Percentiles rank a stretch among this genome's conserved stretches.
phyloP scores from a whole-genome alignment of 495 filamentous ascomycete genomes.

The Penicillium egyptiacum region DNA sequence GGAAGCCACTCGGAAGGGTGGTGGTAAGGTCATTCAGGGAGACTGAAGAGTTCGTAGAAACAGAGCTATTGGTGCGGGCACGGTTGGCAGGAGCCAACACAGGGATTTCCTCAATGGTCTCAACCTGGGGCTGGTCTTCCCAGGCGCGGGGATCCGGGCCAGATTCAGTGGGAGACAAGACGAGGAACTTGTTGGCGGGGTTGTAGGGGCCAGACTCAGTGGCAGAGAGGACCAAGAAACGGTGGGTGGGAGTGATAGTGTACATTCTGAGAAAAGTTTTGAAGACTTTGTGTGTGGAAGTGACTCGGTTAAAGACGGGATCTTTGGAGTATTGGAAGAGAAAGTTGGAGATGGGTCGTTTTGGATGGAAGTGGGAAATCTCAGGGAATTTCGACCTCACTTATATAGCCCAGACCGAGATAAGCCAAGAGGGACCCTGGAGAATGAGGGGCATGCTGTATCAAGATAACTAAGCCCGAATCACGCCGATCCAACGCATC shows the following conservation, averaged over 20 bases:
- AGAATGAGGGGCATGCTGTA: conserved; percentile 30
- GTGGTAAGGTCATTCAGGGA: conserved; percentile 21
- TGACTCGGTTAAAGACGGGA: conserved; percentile 9
- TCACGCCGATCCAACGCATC: conserved; percentile 33
- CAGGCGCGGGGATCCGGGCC: conserved; percentile 31
- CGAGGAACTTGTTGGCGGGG: conserved; percentile 33
- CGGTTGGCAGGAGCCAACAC: conserved; percentile 10
- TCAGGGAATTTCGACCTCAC: conserved; percentile 28
- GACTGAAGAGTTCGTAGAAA: conserved; percentile 25
- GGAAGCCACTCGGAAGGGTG: conserved; percentile 32
- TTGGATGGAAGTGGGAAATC: conserved; percentile 3
- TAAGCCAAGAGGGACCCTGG: conserved; percentile 25
- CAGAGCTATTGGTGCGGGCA: conserved; percentile 27
- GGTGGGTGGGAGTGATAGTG: conserved; percentile 35
- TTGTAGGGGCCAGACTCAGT: conserved; percentile 20
- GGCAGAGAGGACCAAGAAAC: conserved; percentile 41
- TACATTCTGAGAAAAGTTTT: conserved; percentile 34
- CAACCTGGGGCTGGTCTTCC: conserved; percentile 26
- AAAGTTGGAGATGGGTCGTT: conserved; percentile 3
- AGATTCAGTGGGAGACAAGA: conserved; percentile 40
- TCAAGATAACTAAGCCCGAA: conserved; percentile 24
- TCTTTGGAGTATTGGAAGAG: conserved; percentile 2
- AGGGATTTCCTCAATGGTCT: conserved; percentile 16
- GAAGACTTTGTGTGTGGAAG: conserved; percentile 12
- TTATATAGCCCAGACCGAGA: conserved; percentile 34